Percentiles rank a stretch among this genome's conserved stretches.
These are phyloP conservation scores for Eimeria falciformis DNA, from an alignment of 169 alveolate species.

Conservation along the genomic window DNA sequence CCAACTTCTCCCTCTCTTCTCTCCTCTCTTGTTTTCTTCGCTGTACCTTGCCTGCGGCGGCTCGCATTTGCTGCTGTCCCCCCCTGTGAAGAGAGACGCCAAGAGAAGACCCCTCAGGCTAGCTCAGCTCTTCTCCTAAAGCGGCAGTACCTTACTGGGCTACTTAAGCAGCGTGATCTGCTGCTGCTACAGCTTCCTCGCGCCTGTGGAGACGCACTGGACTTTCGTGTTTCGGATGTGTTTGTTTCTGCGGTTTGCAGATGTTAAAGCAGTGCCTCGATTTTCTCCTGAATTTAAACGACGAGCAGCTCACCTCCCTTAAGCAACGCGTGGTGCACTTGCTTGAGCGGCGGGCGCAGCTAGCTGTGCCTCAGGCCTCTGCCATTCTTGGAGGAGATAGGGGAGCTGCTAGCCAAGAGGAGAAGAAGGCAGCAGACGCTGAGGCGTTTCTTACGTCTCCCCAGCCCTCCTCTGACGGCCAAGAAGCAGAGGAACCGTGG, in stretches of 20 bases:
- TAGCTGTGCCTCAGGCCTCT: neutral
- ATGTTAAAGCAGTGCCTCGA: conserved; percentile 65
- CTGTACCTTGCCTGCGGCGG: no score
- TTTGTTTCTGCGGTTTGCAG: conserved; percentile 2
- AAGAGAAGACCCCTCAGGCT: no score
- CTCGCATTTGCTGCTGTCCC: no score
- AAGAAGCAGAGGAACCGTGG: conserved; percentile 36
- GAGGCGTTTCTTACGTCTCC: neutral
- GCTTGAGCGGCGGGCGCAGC: conserved; percentile 21
- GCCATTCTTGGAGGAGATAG: neutral
- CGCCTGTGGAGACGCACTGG: neutral
- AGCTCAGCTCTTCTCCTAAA: no score
- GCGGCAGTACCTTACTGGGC: neutral
- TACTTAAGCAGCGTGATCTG: neutral
- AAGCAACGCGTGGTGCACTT: conserved; percentile 33
- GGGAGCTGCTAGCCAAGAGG: neutral
- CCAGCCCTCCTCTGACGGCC: conserved; percentile 5
- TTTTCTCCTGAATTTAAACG: conserved; percentile 65
- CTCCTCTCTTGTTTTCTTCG: no score
- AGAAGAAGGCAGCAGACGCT: neutral
- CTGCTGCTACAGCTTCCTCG: neutral
- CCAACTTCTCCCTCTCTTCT: no score
- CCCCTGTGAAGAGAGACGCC: no score
- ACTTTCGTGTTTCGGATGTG: neutral
- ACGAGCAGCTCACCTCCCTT: conserved; percentile 53